Conservation (phyloP, 1,284 basidiomycete species). For the Moniliophthora roreri region DNA sequence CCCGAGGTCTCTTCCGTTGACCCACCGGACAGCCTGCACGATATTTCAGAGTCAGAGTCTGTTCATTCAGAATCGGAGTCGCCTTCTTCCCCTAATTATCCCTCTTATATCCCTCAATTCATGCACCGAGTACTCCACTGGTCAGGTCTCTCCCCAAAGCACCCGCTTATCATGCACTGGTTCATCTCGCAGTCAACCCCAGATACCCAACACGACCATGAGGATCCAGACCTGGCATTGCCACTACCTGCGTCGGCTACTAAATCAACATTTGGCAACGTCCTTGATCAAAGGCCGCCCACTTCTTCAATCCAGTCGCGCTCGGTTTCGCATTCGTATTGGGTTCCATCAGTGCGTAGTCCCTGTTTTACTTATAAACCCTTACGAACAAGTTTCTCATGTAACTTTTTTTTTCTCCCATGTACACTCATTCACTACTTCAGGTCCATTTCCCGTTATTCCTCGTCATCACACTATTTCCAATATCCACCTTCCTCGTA, state of each 20-base stretch:
- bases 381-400: slow-evolving; percentile 20
- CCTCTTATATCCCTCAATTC: slow-evolving; percentile 51
- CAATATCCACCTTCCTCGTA: slow-evolving; percentile 57
- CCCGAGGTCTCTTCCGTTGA: background rate
- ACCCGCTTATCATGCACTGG: slow-evolving; percentile 26
- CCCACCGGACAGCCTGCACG: no score
- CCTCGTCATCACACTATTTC: slow-evolving; percentile 66
- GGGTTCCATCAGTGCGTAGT: slow-evolving; percentile 47
- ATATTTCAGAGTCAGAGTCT: background rate
- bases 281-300: slow-evolving; percentile 40
- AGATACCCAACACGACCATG: slow-evolving; percentile 40
- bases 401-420: slow-evolving; percentile 37
- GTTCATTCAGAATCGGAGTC: background rate
- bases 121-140: slow-evolving; percentile 51
- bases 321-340: slow-evolving; percentile 36
- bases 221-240: slow-evolving; percentile 45
- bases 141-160: slow-evolving; percentile 43
- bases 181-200: slow-evolving; percentile 53
- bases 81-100: slow-evolving; percentile 17
- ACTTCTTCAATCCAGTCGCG: slow-evolving; percentile 23
- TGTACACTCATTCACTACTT: slow-evolving; percentile 24
- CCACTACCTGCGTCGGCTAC: slow-evolving; percentile 66
- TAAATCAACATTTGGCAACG: slow-evolving; percentile 49
- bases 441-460: slow-evolving; percentile 66
- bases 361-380: slow-evolving; percentile 17